phyloP scores from a whole-genome alignment of 2,329 filamentous ascomycete genomes.

The Aspergillus sp. region DNA sequence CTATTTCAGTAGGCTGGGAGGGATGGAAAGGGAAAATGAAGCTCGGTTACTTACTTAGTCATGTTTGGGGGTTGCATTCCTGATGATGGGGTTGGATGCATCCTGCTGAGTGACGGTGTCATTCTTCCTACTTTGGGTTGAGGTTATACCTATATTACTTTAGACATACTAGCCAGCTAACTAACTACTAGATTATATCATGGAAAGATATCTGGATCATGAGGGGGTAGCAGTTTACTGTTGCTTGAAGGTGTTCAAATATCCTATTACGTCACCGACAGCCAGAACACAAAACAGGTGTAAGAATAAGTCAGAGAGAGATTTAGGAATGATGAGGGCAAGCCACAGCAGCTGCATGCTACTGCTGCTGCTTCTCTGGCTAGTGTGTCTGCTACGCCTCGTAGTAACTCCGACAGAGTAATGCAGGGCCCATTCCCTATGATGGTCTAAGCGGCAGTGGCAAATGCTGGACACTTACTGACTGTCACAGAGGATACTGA shows the following conservation, averaged over 20 bases:
- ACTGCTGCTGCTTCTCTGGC: neutral
- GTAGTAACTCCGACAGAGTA: conserved; percentile 1
- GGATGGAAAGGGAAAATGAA: no score
- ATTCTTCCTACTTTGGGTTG: no score
- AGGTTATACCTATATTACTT: no score
- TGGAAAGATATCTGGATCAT: neutral
- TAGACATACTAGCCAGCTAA: no score
- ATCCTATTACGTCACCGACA: neutral
- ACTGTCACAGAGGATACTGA: neutral
- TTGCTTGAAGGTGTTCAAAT: no score
- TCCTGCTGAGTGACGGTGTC: neutral
- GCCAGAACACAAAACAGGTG: neutral
- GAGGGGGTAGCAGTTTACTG: neutral
- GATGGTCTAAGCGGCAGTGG: conserved; percentile 4
- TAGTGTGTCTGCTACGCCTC: conserved; percentile 1
- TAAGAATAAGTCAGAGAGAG: neutral
- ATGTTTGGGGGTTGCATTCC: conserved; percentile 1
- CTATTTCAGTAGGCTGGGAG: no score
- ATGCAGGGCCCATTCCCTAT: conserved; percentile 1
- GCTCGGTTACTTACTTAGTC: no score
- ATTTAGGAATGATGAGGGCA: neutral
- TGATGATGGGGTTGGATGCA: neutral
- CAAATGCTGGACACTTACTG: neutral
- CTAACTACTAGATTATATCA: no score
- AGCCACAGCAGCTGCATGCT: neutral